These are phyloP conservation scores for Cubamyces sp. DNA, from an alignment of 768 basidiomycete species.

Conservation along the genomic window DNA sequence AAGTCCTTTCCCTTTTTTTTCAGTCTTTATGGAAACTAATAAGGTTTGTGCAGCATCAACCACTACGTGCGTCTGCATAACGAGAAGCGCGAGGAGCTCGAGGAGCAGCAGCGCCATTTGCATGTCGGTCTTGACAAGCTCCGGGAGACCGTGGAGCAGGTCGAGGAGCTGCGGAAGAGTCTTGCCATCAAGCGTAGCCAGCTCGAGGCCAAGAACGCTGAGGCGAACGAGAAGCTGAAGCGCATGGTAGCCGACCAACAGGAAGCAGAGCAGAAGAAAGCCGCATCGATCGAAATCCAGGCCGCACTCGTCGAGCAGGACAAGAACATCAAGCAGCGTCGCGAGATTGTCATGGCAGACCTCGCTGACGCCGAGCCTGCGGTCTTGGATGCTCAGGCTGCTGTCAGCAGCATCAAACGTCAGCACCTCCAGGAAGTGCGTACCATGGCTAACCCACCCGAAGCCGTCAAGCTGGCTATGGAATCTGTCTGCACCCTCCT, in stretches of 20 bases:
- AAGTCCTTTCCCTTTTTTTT: slow-evolving; percentile 42
- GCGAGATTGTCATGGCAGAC: slow-evolving; percentile 89
- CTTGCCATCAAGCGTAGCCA: slow-evolving; percentile 93
- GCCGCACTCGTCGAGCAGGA: slow-evolving; percentile 93
- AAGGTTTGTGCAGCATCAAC: slow-evolving; percentile 76
- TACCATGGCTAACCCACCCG: slow-evolving; percentile 97
- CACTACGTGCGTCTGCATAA: slow-evolving; percentile 95
- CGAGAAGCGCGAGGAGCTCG: slow-evolving; percentile 96
- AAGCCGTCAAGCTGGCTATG: slow-evolving; percentile 97
- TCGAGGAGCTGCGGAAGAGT: slow-evolving; percentile 94
- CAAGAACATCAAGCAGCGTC: slow-evolving; percentile 83
- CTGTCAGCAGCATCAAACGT: slow-evolving; percentile 96
- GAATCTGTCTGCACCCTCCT: slow-evolving; percentile 97
- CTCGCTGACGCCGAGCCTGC: slow-evolving; percentile 98
- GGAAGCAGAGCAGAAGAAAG: slow-evolving; percentile 97
- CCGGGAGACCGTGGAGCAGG: slow-evolving; percentile 92
- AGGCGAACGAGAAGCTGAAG: slow-evolving; percentile 96
- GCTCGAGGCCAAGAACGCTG: slow-evolving; percentile 88
- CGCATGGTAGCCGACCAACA: slow-evolving; percentile 99
- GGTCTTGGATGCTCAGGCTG: slow-evolving; percentile 90
- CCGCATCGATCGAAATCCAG: slow-evolving; percentile 94
- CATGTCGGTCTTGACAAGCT: slow-evolving; percentile 98
- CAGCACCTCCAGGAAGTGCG: slow-evolving; percentile 97
- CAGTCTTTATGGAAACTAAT: slow-evolving; percentile 8
- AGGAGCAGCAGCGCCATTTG: slow-evolving; percentile 97